Base-by-base conservation (phyloP, 2,329 filamentous ascomycete genomes). In the Nectriaceae sp. region DNA sequence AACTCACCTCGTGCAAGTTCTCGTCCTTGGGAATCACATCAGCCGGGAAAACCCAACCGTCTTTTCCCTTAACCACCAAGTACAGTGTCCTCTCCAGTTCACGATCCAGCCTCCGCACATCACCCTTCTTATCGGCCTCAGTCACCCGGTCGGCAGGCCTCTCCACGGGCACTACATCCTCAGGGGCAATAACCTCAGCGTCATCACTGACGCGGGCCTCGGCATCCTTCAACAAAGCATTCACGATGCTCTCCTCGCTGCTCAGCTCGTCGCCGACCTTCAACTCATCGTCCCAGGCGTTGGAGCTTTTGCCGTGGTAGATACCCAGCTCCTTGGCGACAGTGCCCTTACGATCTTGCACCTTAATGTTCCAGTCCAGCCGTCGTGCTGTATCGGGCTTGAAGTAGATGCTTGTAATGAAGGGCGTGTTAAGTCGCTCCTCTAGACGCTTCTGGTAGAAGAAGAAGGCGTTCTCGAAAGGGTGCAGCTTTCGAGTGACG, bases 371-470 rank as follows among this genome's bases (percentile, higher is more conserved):
- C 90, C 91, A 97, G 74, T 97, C 92, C 42, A 90, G 77, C 57
- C 92, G 89, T 8, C 84, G 79, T 1, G 91, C 87, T 11, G 92
- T 96, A 65, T 90, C 89, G 60, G 85, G 85, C 77, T 96, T 96
- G 82, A 92, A 96, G 80, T 96, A 99, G 74, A 97, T 94, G 68
- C 89, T 89, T 58, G 89, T 84, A 47, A 88, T 88, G 70, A 97
- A 99, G 2, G 92, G 89, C 4, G 94, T 80, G 18, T 87, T 85
- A 44, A 96, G 80, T 37, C 94, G 89, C 77, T 99, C 94, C 71
- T 97, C 96, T 52, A 99, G 80, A 13, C 94, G 90, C 63, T 93
- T 93, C 75, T 99, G 94, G 75, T 99, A 99, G 69, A 99, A 91
- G 78, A 88, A 96, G 74, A 88, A 97, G 55, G 93, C 80, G 65